Percentiles rank a stretch among this genome's conserved stretches.
phyloP scores from a whole-genome alignment of 371 early-diverging fungal genomes.

The Zancudomyces culisetae region DNA sequence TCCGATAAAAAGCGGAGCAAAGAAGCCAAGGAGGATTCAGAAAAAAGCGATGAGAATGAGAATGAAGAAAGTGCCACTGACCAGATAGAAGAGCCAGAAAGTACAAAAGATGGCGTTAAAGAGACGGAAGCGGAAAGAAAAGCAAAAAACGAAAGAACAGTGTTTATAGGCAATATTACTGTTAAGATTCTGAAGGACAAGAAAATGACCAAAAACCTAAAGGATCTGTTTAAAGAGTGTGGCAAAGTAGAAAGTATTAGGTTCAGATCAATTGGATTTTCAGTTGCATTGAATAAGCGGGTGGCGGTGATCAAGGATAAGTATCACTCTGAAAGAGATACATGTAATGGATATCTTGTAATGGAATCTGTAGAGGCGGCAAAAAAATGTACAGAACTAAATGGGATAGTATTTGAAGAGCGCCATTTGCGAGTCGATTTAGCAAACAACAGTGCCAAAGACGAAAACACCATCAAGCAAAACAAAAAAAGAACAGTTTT shows the following conservation, averaged over 20 bases:
- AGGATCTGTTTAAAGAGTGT: conserved; percentile 37
- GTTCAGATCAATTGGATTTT: conserved; percentile 56
- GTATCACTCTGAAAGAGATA: conserved; percentile 59
- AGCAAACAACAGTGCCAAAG: conserved; percentile 32
- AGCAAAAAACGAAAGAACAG: conserved; percentile 35
- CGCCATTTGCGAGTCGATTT: conserved; percentile 76
- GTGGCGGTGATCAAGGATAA: conserved; percentile 31
- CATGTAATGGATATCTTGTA: conserved; percentile 77
- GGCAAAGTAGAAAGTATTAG: conserved; percentile 70
- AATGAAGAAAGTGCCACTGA: conserved; percentile 16
- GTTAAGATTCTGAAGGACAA: conserved; percentile 8
- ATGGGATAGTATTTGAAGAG: conserved; percentile 61
- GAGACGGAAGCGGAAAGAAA: conserved; percentile 10
- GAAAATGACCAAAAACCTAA: conserved; percentile 7
- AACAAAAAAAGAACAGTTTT: conserved; percentile 74
- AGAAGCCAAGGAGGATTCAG: conserved; percentile 4
- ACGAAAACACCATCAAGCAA: conserved; percentile 31
- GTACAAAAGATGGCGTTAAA: conserved; percentile 8
- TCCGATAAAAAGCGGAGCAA: neutral
- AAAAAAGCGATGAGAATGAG: conserved; percentile 19
- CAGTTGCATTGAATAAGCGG: conserved; percentile 11
- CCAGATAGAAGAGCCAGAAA: conserved; percentile 3
- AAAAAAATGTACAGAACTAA: conserved; percentile 40
- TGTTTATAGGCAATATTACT: conserved; percentile 69
- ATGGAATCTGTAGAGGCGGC: conserved; percentile 39